Base-by-base conservation (phyloP, 2,329 filamentous ascomycete species). In the Phyllosticta citriasiana region DNA sequence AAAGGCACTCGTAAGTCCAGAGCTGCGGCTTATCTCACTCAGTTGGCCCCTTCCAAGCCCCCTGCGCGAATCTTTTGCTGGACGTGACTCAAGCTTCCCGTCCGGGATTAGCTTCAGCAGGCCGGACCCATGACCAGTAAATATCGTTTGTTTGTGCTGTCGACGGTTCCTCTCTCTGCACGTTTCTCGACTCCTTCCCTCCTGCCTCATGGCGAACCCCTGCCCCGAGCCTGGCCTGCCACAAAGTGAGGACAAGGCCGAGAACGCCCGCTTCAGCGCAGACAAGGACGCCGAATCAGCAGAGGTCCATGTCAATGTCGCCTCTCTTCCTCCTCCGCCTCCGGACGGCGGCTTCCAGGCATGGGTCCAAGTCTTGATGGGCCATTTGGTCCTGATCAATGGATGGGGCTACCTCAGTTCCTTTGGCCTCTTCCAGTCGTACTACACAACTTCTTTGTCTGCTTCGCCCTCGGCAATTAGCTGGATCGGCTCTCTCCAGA, bases 391-490 rank as follows among this genome's bases (percentile, higher is more conserved):
- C 12, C 27, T 64, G 26, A 61, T 65, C 55, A 65, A 65, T 22
- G 59, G 62, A 19, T 65, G 83, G 77, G 74, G 64, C 3, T 80
- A 78, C 62, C 76, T 80, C 66, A 79, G 77, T 53, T 78, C 79
- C n/a, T 84, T 82, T 63, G 82, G 82, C 3, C 77, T 80, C 2
- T 84, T 82, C 61, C 81, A 84, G 63, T 77, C 77, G 3, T 79
- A 80, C 68, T 85, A 84, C 64, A 73, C 35, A 1, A 67, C 60
- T 25, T 65, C 74, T 0, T 57, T 66, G n/a, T 22, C 50, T 12
- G 64, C 66, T 16, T 60, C 71, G 2, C 65, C 71, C 9, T 77
- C 76, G 4, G 74, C 72, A 2, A 78, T 81, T 50, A 76, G 77
- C 6, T 81, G 79, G 78, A 77, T 81, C 26, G 79, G 79, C 5